phyloP scores from a whole-genome alignment of 176 grass and related monocot species.

The Eragrostis curvula region DNA sequence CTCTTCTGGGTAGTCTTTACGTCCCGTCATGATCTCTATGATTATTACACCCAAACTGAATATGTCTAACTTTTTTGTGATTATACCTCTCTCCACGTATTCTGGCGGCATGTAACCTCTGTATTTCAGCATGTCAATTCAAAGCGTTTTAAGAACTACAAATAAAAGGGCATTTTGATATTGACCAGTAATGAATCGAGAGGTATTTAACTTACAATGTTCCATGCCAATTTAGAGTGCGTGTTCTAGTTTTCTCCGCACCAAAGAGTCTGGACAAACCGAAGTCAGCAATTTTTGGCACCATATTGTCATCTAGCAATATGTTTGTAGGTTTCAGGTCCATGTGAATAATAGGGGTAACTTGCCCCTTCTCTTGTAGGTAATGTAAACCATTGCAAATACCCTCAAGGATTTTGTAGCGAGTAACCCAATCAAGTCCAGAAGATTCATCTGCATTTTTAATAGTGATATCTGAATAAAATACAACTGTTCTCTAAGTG shows the following conservation, averaged over 20 bases:
- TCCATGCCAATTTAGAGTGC: too few relatives aligned
- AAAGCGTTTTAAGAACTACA: constrained; percentile 3
- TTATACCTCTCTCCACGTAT: background rate
- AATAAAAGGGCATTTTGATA: too few relatives aligned
- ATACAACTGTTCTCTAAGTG: too few relatives aligned
- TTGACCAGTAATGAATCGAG: too few relatives aligned
- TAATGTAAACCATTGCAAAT: background rate
- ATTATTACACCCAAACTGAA: constrained; percentile 72
- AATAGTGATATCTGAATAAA: background rate
- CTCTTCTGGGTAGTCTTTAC: background rate
- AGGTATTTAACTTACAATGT: too few relatives aligned
- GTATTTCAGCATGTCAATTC: background rate
- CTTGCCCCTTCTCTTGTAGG: background rate
- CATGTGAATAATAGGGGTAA: background rate
- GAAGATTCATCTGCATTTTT: constrained; percentile 15
- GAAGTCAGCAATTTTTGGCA: too few relatives aligned
- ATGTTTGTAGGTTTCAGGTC: background rate
- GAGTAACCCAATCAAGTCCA: constrained; percentile 2
- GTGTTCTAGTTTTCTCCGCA: too few relatives aligned
- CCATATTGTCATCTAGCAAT: too few relatives aligned
- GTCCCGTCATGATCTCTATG: constrained; percentile 47
- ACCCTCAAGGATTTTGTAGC: background rate
- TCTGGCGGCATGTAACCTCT: constrained; percentile 37
- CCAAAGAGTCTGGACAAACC: too few relatives aligned
- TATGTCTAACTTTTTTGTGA: constrained; percentile 16